These are phyloP conservation scores for Lentinus brumalis DNA, from an alignment of 768 basidiomycete species.

Conservation along the genomic window DNA sequence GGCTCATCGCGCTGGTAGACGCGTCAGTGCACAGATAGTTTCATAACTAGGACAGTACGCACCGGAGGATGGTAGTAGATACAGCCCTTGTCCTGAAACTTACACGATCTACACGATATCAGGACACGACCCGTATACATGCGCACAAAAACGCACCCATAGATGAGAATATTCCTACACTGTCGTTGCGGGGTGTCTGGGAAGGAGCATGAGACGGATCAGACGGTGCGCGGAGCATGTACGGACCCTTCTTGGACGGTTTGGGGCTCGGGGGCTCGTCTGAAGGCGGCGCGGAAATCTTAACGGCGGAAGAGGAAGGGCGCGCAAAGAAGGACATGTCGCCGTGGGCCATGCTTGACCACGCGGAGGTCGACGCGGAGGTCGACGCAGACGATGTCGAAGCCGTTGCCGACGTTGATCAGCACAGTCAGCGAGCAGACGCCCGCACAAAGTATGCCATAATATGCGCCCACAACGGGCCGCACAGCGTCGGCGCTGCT, in stretches of 20 bases:
- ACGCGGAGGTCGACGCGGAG: slow-evolving; percentile 16
- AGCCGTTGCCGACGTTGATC: not conserved
- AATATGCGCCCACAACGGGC: slow-evolving; percentile 8
- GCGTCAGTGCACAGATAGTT: slow-evolving; percentile 8
- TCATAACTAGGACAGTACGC: slow-evolving; percentile 18
- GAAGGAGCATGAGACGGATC: slow-evolving; percentile 15
- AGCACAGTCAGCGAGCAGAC: not conserved
- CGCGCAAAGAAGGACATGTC: slow-evolving; percentile 72
- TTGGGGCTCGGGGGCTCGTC: slow-evolving; percentile 43
- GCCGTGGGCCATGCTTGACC: slow-evolving; percentile 29
- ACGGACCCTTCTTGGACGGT: slow-evolving; percentile 46
- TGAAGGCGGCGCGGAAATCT: slow-evolving; percentile 66
- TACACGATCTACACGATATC: slow-evolving; percentile 61
- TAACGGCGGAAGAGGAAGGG: slow-evolving; percentile 65
- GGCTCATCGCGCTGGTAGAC: slow-evolving; percentile 24
- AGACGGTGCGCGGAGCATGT: slow-evolving; percentile 6
- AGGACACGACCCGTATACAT: not conserved
- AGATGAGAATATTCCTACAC: slow-evolving; percentile 89
- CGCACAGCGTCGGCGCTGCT: not conserved
- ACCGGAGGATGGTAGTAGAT: slow-evolving; percentile 80
- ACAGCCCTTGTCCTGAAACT: slow-evolving; percentile 86
- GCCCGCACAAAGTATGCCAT: slow-evolving; percentile 4
- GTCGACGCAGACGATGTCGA: not conserved
- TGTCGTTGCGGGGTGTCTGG: slow-evolving; percentile 74
- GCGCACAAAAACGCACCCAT: slow-evolving; percentile 58